phyloP scores from a whole-genome alignment of 2,329 filamentous ascomycete species.

The Trichoderma atroviride region DNA sequence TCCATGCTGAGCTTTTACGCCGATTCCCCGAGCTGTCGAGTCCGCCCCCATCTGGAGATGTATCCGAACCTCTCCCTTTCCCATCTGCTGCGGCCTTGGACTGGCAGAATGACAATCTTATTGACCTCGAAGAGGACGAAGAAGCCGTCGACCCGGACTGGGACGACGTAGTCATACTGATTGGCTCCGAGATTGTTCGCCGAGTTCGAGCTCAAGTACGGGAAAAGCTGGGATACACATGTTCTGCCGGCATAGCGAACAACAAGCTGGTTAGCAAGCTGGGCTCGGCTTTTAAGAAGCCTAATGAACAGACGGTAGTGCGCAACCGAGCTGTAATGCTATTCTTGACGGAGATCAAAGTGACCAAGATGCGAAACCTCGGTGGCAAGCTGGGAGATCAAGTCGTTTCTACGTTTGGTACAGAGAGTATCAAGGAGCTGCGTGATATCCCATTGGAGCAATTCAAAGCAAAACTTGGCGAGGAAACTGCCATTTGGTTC shows the following conservation, averaged over 20 bases:
- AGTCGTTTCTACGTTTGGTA: conserved; percentile 77
- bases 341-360: conserved; percentile 84
- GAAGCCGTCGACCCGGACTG: conserved; percentile 88
- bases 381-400: conserved; percentile 93
- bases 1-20: conserved; percentile 74
- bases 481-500: conserved; percentile 84
- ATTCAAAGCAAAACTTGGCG: conserved; percentile 75
- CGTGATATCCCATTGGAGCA: conserved; percentile 72
- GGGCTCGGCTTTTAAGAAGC: conserved; percentile 88
- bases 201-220: conserved; percentile 70
- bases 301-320: conserved; percentile 91
- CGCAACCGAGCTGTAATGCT: conserved; percentile 78
- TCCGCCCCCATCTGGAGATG: conserved; percentile 73
- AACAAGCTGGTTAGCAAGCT: conserved; percentile 98
- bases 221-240: conserved; percentile 79
- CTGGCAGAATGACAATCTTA: conserved; percentile 80
- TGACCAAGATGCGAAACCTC: conserved; percentile 93
- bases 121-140: conserved; percentile 74
- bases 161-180: conserved; percentile 87
- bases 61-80: conserved; percentile 69
- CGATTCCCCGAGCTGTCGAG: conserved; percentile 71
- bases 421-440: conserved; percentile 76
- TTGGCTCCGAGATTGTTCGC: conserved; percentile 87
- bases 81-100: conserved; percentile 72
- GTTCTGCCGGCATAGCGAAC: conserved; percentile 81